Conservation (phyloP, 306 rosid species). For the Quercus suber region DNA sequence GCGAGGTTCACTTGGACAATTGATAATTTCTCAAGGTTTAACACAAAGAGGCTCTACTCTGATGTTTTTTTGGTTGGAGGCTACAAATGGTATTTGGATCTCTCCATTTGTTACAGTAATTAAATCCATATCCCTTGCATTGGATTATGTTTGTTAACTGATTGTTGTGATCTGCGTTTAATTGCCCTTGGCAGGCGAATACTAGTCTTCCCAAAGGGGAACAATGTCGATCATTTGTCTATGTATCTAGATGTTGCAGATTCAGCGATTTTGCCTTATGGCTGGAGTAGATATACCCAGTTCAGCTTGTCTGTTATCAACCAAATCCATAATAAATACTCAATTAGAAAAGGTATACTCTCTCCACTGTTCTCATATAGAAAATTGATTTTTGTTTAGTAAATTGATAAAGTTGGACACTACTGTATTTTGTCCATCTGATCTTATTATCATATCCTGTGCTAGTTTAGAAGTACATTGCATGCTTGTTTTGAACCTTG, state of each 20-base stretch:
- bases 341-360: conserved; percentile 35
- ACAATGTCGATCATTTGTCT: conserved; percentile 38
- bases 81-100: conserved; percentile 30
- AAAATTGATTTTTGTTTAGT: background rate
- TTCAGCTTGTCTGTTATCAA: conserved; percentile 34
- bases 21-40: conserved; percentile 33
- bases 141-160: background rate
- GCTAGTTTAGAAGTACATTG: background rate
- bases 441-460: background rate
- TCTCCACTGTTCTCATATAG: background rate
- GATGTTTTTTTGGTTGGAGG: conserved; percentile 32
- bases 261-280: conserved; percentile 30
- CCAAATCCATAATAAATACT: conserved; percentile 27
- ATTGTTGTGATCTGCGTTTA: background rate
- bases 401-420: background rate
- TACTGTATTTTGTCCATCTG: background rate
- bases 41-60: conserved; percentile 30
- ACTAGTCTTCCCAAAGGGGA: conserved; percentile 37
- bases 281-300: conserved; percentile 40
- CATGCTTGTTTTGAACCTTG: background rate
- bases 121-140: background rate
- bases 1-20: conserved; percentile 37
- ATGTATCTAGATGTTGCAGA: conserved; percentile 43
- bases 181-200: conserved; percentile 30
- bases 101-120: background rate